phyloP scores from a whole-genome alignment of 805 yeast genomes.

The Wickerhamiella shivajii region DNA sequence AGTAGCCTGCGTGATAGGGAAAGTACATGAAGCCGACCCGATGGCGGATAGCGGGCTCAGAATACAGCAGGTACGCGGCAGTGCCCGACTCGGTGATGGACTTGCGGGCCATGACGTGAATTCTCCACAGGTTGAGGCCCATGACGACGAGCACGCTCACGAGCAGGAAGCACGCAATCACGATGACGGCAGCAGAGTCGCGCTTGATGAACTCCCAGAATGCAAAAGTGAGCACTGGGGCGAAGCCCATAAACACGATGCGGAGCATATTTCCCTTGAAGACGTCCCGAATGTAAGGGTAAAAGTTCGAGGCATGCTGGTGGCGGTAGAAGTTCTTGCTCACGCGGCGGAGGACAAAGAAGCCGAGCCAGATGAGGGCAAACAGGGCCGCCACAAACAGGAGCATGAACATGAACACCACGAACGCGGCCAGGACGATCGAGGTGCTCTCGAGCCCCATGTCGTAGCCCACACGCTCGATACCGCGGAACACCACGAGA shows the following conservation, averaged over 20 bases:
- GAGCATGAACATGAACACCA: slow-evolving; percentile 68
- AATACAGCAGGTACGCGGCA: slow-evolving; percentile 78
- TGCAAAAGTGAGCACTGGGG: slow-evolving; percentile 64
- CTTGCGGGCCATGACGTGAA: slow-evolving; percentile 42
- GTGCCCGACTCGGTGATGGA: slow-evolving; percentile 52
- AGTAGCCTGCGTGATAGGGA: slow-evolving; percentile 66
- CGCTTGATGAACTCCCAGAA: slow-evolving; percentile 73
- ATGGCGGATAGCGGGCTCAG: slow-evolving; percentile 55
- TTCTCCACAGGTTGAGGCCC: slow-evolving; percentile 52
- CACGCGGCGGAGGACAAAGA: slow-evolving; percentile 11
- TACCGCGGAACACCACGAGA: slow-evolving; percentile 69
- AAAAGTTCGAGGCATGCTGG: slow-evolving; percentile 24
- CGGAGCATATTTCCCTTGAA: slow-evolving; percentile 69
- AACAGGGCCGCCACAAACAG: slow-evolving; percentile 52
- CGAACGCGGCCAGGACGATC: slow-evolving; percentile 73
- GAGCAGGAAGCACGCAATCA: slow-evolving; percentile 60
- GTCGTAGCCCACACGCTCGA: slow-evolving; percentile 64
- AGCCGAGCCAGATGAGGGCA: slow-evolving; percentile 38
- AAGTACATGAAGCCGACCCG: slow-evolving; percentile 83
- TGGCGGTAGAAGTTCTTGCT: slow-evolving; percentile 5
- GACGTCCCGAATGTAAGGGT: slow-evolving; percentile 50
- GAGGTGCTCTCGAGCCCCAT: slow-evolving; percentile 72
- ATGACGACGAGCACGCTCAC: slow-evolving; percentile 45
- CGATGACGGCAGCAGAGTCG: slow-evolving; percentile 83
- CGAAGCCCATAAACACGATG: slow-evolving; percentile 71